Base-by-base conservation (phyloP, 2,329 filamentous ascomycete species). In the Didymella exigua region DNA sequence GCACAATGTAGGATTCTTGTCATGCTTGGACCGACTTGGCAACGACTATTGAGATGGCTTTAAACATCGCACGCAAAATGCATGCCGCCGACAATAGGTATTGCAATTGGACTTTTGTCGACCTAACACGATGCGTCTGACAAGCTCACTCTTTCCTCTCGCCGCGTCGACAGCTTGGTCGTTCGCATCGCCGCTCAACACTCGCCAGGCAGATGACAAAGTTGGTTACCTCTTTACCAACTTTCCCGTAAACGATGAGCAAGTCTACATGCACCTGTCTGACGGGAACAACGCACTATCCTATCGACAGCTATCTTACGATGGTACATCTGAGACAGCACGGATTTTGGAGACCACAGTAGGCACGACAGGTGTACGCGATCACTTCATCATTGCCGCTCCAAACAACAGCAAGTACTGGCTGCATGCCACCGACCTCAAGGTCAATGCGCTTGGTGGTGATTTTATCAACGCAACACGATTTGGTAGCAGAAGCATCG, bases 391-490 rank as follows among this genome's bases (percentile, higher is more conserved):
- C 21, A 34, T 54, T 13, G 46, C 37, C 8, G 23, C 45, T 3
- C 45, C 40, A 27, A 45, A 54, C 9, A 54, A 40, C 31, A 54
- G 40, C 27, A 54, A 54, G 14, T 54, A 54, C 38, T 54, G 51
- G 51, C 45, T 54, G 2, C 51, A 54, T 18, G 51, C 45, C 23
- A 54, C 51, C 1, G 51, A 54, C 10, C 21, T 54, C 9, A 54
- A 54, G 4, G 51, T 54, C 27, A 54, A 54, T 10, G 51, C 45
- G 4, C 45, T 54, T 4, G 40, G 45, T 5, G 51, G 51, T 11
- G 51, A 54, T 13, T 54, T 54, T 40, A 54, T 49, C 40, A 54
- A 54, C 10, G 45, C 51, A n/a, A 54, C 51, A n/a, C 51, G 51
- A 4, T 54, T 40, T 23, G 51, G 51, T 13, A 54, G 51, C 27